Evolutionary conservation across 768 basidiomycete species (phyloP).

Genomic region (Panaeolus cyanescens): DNA sequence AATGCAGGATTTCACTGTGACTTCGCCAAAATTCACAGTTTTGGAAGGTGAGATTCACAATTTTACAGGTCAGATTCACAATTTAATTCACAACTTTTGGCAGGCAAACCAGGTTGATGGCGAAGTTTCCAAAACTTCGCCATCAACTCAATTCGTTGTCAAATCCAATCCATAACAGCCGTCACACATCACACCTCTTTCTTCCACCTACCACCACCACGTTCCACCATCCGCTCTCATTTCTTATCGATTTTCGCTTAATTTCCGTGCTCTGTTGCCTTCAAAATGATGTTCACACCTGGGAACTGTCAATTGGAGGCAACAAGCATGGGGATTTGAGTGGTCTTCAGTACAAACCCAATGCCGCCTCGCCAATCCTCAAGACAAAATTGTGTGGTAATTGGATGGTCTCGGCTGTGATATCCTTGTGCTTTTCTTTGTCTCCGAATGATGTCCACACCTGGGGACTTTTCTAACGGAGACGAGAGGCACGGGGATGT

Average conservation of each 20-base stretch:
- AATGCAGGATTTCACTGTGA: neutral
- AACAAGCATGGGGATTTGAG: no score
- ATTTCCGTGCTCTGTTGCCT: neutral
- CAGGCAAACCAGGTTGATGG: neutral
- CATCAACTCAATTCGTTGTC: neutral
- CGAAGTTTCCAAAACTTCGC: neutral
- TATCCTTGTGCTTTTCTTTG: no score
- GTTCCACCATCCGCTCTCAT: neutral
- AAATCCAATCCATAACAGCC: neutral
- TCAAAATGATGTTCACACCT: neutral
- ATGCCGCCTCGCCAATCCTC: no score
- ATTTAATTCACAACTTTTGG: conserved; percentile 5
- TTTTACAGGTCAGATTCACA: neutral
- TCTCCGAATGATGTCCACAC: no score
- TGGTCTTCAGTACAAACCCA: no score
- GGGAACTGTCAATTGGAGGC: no score
- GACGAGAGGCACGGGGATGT: no score
- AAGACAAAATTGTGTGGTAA: no score
- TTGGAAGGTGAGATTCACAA: neutral
- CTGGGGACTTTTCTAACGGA: no score
- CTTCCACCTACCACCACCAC: neutral
- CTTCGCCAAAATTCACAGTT: neutral
- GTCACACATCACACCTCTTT: neutral
- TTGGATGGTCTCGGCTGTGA: no score
- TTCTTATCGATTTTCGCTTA: neutral